A percentile compares a stretch with the other conserved stretches of the same genome.
phyloP scores from a whole-genome alignment of 441 rosid species.

The Raphanus hybrid region DNA sequence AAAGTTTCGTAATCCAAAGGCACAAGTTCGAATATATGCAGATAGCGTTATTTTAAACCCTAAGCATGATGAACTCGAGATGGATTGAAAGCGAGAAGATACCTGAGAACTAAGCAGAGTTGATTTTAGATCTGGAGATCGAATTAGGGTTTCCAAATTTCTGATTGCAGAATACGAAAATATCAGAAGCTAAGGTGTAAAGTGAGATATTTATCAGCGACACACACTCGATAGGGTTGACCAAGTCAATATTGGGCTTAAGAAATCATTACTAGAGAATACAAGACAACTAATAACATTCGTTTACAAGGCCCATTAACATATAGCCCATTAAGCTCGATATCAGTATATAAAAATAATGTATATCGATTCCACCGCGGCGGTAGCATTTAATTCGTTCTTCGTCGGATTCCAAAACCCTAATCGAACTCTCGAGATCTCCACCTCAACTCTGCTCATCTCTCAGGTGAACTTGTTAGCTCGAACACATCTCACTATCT shows the following conservation, averaged over 20 bases:
- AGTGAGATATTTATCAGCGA: not conserved
- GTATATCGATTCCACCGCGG: too few species aligned
- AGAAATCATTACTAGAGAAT: too few species aligned
- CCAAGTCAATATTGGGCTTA: too few species aligned
- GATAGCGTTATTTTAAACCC: not conserved
- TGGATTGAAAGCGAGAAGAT: not conserved
- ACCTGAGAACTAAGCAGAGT: conserved; percentile 3
- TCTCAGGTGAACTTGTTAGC: conserved; percentile 4
- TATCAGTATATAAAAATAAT: too few species aligned
- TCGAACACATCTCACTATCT: too few species aligned
- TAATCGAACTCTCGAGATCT: conserved; percentile 15
- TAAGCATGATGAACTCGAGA: not conserved
- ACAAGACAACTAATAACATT: too few species aligned
- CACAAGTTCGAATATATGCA: too few species aligned
- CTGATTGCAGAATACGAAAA: not conserved
- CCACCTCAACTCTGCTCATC: not conserved
- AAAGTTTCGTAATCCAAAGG: not conserved
- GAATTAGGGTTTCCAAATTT: not conserved
- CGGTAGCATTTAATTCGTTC: not conserved
- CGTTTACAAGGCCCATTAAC: too few species aligned
- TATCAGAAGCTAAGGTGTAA: not conserved
- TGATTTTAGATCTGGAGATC: conserved; percentile 8
- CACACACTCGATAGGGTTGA: not conserved
- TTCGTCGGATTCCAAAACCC: not conserved
- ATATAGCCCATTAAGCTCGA: too few species aligned